Conservation (phyloP, 352 stramenopile genomes). For the Phytophthora vignae region DNA sequence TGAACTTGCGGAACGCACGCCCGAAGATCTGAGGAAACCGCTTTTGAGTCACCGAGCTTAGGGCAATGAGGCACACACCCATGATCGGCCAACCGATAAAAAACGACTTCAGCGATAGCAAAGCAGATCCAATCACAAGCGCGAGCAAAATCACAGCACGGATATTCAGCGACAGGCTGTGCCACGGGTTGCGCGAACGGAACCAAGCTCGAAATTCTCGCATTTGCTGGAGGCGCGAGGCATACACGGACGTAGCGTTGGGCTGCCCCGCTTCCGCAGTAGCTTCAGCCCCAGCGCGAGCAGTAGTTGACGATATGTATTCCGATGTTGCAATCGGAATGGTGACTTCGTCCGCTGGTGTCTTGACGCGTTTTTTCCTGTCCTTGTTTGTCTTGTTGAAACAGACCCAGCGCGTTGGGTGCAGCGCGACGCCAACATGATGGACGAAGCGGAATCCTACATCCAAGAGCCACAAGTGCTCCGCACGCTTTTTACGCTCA, state of each 20-base stretch:
- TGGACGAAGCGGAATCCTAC: slow-evolving; percentile 81
- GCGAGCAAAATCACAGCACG: slow-evolving; percentile 61
- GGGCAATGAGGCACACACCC: slow-evolving; percentile 69
- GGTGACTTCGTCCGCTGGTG: slow-evolving; percentile 29
- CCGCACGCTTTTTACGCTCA: slow-evolving; percentile 66
- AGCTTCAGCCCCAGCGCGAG: slow-evolving; percentile 13
- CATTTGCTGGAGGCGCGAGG: slow-evolving; percentile 46
- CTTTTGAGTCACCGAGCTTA: slow-evolving; percentile 71
- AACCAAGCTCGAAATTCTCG: slow-evolving; percentile 45
- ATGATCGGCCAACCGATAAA: slow-evolving; percentile 81
- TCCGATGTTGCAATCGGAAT: slow-evolving; percentile 37
- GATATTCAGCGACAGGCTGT: slow-evolving; percentile 49
- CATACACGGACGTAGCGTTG: slow-evolving; percentile 31
- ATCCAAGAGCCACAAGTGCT: slow-evolving; percentile 78
- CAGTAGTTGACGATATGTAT: slow-evolving; percentile 15
- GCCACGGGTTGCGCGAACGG: slow-evolving; percentile 64
- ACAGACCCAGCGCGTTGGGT: slow-evolving; percentile 49
- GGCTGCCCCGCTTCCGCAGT: slow-evolving; percentile 6
- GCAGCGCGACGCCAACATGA: slow-evolving; percentile 57
- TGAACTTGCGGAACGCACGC: slow-evolving; percentile 75
- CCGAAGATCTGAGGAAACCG: slow-evolving; percentile 85
- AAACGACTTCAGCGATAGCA: slow-evolving; percentile 70
- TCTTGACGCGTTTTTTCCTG: slow-evolving; percentile 31
- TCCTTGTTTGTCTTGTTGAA: slow-evolving; percentile 27
- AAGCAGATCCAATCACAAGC: slow-evolving; percentile 59